Conservation (phyloP, 768 basidiomycete genomes). For the Infundibulicybe gibba region DNA sequence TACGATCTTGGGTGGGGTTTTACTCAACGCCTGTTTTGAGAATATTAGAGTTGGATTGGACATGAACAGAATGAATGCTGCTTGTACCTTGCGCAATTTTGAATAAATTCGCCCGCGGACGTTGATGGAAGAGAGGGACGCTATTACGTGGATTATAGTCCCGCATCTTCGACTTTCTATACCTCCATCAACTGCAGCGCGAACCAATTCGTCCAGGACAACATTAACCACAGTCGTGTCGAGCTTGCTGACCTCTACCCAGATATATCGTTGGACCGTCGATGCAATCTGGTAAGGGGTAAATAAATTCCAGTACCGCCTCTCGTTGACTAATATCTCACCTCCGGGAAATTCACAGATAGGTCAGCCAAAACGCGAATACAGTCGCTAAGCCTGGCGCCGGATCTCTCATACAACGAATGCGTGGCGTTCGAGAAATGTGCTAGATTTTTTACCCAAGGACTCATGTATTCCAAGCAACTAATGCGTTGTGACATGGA, state of each 20-base stretch:
- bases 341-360: constrained; percentile 71
- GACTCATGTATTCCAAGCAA: constrained; percentile 79
- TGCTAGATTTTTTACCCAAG: constrained; percentile 84
- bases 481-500: constrained; percentile 55
- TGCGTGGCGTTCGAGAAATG: constrained; percentile 67
- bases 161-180: constrained; percentile 75
- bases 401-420: constrained; percentile 66
- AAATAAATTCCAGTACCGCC: constrained; percentile 1
- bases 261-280: constrained; percentile 69
- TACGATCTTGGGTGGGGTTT: constrained; percentile 62
- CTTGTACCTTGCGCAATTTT: constrained; percentile 70
- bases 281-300: constrained; percentile 49
- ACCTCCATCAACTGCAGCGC: constrained; percentile 81
- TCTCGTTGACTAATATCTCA: constrained; percentile 21
- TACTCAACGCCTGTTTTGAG: constrained; percentile 57
- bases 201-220: constrained; percentile 75
- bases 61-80: neutral
- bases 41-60: neutral
- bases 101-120: constrained; percentile 77
- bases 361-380: constrained; percentile 76
- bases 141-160: constrained; percentile 68
- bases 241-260: constrained; percentile 71
- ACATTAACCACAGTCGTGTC: constrained; percentile 67
- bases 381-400: constrained; percentile 74
- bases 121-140: constrained; percentile 70